Evolutionary conservation across 2,329 filamentous ascomycete species (phyloP), one percentile per base, ranked within the genome.

Genomic region (Fusarium armeniacum): DNA sequence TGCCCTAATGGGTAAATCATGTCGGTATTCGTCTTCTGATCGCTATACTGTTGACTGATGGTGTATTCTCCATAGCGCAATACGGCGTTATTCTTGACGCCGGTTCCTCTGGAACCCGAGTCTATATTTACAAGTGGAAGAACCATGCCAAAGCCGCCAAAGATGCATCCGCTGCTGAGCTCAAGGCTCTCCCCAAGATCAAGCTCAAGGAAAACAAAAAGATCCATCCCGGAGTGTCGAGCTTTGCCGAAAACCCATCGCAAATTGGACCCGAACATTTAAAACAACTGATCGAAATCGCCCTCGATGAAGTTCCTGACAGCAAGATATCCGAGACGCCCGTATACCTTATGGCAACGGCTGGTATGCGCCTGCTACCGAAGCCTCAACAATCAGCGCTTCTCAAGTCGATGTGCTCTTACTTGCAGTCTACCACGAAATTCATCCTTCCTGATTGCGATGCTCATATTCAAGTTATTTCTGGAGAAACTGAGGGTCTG

Each of bases 81-180:
- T 98, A 97, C 86, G 96, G 94, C 78, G 93, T 98, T 75, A 94
- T 99, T 78, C 88, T 99, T 77, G 96, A 99, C 86, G 96, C 96
- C 79, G 96, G 96, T 74, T 98, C 96, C 80, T 98, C 96, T 80
- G 95, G 96, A 78, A 98, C 95, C 76, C 92, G 96, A 78, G 87
- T 97, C 69, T 93, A 99, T 80, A 89, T 99, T 61, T 99, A 99
- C 82, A 89, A 90, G 81, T 99, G 96, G 96, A 88, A 94, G 76
- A 91, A 97, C 76, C 90, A 90, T 69, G 84, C 88, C 40, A 86
- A 86, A 72, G 91, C 92, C 41, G 55, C 69, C 83, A 88, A 75
- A 85, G 89, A 90, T 58, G 72, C 78, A 26, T 76, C 77, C 15
- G 54, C 69, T 18, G 59, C 73, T 6, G 73, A 81, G 56, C 65